Evolutionary conservation across 257 asterid genomes (phyloP), one percentile per base, ranked within the genome.

Genomic region (Salvia rosmarinus): DNA sequence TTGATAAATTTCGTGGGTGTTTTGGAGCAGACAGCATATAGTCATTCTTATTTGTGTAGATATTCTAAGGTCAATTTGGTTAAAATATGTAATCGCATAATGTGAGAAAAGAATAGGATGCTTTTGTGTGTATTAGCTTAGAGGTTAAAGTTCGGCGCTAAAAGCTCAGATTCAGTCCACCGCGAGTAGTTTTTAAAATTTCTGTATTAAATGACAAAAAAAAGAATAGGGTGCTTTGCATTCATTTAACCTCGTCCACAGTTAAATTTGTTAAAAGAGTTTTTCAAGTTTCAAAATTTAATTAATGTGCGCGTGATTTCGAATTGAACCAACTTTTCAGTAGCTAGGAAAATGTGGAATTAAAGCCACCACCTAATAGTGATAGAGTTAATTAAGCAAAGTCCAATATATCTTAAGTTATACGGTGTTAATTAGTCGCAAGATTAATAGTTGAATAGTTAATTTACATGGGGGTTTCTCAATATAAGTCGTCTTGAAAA

Each of bases 291-390:
- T n/a, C 37, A 9, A 23, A 30, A 20, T 13, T 59, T n/a, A 46
- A 44, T 25, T 8, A 20, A 52, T 11, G 61, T 1, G 61, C 16
- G 4, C 37, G 23, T 21, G 0, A 21, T 30, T 30, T 57, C 13
- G 64, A 12, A 54, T 23, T 23, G 60, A 21, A 54, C 13, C 8
- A 34, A 59, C 34, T 34, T 34, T 34, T 34, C 8, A n/a, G 28
- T 34, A 59, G 47, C 12, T 58, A 30, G 6, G 28, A 34, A 59
- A 34, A 32, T 34, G 60, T 10, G 61, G 16, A 55, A 55, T 23
- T 54, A 54, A 12, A 35, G 47, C 47, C 47, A 35, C 47, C 47
- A 60, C 28, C 66, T 59, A 59, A n/a, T 59, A n/a, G n/a, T n/a
- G 25, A 35, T 59, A 59, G 47, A 59, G 30, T n/a, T n/a, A n/a